Conservation (phyloP, 1,284 basidiomycete species). For the Irpex lacteus region DNA sequence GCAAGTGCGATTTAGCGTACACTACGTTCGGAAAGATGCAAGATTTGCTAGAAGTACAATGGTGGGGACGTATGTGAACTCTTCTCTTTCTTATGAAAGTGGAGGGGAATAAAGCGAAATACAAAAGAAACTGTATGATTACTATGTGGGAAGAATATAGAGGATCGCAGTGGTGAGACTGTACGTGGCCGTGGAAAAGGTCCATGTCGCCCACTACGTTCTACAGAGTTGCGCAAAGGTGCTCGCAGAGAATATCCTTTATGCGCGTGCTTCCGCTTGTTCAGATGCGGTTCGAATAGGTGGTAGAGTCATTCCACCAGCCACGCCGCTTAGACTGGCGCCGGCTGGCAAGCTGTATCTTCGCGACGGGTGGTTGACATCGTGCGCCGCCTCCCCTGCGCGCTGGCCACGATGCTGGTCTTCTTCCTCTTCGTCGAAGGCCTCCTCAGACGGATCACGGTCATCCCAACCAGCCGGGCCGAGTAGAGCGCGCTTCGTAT, state of each 20-base stretch:
- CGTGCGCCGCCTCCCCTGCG: not conserved
- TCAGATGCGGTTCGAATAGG: not conserved
- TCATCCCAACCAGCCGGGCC: slow-evolving; percentile 31
- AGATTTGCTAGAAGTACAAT: not conserved
- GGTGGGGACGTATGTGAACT: not conserved
- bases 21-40: not conserved
- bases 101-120: not conserved
- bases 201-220: no score
- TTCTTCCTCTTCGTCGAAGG: slow-evolving; percentile 22
- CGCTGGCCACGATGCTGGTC: slow-evolving; percentile 8
- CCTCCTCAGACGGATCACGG: slow-evolving; percentile 26
- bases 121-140: not conserved
- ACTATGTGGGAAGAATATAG: not conserved
- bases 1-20: not conserved
- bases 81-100: not conserved
- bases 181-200: no score
- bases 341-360: not conserved
- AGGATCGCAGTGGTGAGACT: not conserved
- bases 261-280: not conserved
- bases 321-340: not conserved
- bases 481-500: slow-evolving; percentile 50
- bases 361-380: not conserved
- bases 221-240: no score
- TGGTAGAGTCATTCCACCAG: not conserved
- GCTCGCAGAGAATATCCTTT: not conserved